Base-by-base conservation (phyloP, 495 filamentous ascomycete species). In the Xylaria venustula region DNA sequence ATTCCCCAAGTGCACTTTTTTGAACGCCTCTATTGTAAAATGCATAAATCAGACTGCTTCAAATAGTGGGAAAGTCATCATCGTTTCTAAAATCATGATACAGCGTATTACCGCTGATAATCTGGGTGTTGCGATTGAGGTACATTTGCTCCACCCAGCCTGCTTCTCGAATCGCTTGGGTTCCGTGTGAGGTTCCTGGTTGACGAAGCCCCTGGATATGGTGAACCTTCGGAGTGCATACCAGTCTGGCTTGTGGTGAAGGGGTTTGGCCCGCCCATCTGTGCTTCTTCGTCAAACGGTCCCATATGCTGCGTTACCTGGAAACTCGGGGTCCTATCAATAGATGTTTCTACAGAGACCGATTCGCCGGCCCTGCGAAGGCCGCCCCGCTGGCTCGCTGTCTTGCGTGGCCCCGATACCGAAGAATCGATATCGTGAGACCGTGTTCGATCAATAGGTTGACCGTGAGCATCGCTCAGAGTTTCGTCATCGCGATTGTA, bases 351-450 rank as follows among this genome's bases (percentile, higher is more conserved):
- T 3, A 67, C 40, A 23, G 78, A 72, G 4, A 75, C 53, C 3
- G 71, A 72, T 26, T 78, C 76, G 26, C 78, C 78, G 11, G 75
- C 73, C 52, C 67, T 73, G 58, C 78, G 76, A n/a, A 76, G 76
- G 17, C 78, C 77, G 25, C 60, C 42, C 19, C 76, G 76, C 54
- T 79, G 75, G 37, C 77, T 79, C 47, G 73, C 67, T 26, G 70
- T 71, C 53, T 64, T 67, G 56, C 54, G 64, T 54, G 73, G 64
- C 7, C 71, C 65, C 4, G 67, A 36, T 19, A 62, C 67, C 14
- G 64, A 28, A 9, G 61, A 60, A 15, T 67, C 67, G 19, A 64
- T 53, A 14, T 72, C 71, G 28, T 56, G 62, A 3, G 57, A 64
- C 22, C 71, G 69, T 41, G 58, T 59, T 42, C 72, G 73, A 51